phyloP scores from a whole-genome alignment of 768 basidiomycete species.

The Xerocomellus intermedius region DNA sequence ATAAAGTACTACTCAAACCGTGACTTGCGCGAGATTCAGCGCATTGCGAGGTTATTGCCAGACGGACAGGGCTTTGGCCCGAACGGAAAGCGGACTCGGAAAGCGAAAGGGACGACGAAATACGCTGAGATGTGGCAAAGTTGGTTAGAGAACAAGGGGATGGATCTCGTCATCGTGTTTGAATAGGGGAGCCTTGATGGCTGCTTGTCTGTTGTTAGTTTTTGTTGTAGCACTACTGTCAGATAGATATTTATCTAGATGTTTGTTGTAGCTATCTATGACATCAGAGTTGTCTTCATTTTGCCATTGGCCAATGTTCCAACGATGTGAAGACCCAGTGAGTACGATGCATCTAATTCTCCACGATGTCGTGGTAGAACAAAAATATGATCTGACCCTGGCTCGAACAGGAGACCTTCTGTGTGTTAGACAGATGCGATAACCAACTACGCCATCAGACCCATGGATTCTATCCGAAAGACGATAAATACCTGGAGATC shows the following conservation, averaged over 20 bases:
- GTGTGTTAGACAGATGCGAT: slow-evolving; percentile 82
- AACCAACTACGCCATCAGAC: slow-evolving; percentile 75
- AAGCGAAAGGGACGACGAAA: slow-evolving; percentile 19
- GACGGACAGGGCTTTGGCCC: slow-evolving; percentile 37
- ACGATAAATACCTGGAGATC: neutral
- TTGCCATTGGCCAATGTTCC: no score
- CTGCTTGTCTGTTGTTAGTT: neutral
- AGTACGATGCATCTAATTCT: no score
- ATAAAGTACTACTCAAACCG: slow-evolving; percentile 38
- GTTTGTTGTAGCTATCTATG: neutral
- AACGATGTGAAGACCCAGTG: no score
- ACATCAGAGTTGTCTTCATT: neutral
- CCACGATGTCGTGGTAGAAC: no score
- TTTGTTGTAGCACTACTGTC: neutral
- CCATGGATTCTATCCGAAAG: neutral
- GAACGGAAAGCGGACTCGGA: neutral
- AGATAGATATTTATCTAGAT: neutral
- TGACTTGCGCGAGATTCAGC: slow-evolving; percentile 40
- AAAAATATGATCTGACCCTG: slow-evolving; percentile 19
- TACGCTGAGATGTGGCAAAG: slow-evolving; percentile 39
- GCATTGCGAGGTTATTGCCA: slow-evolving; percentile 40
- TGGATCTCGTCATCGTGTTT: slow-evolving; percentile 37
- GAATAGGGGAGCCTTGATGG: slow-evolving; percentile 10
- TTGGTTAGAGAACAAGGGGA: slow-evolving; percentile 38
- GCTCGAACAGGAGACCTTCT: slow-evolving; percentile 26